Evolutionary conservation across 305 asterid genomes (phyloP).

Genomic region (Fraxinus sp.): DNA sequence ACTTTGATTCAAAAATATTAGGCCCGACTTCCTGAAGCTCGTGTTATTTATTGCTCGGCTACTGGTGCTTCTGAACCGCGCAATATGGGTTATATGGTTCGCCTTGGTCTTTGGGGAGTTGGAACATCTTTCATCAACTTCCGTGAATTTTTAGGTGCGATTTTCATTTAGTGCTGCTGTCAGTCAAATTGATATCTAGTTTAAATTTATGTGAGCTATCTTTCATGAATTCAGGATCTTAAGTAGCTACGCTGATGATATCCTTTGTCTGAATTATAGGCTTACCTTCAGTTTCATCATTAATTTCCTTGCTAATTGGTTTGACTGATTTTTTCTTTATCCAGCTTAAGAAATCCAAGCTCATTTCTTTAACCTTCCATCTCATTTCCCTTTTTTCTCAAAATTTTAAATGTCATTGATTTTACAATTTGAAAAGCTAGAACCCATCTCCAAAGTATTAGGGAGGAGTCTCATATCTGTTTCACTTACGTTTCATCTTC

Average conservation of each 20-base stretch:
- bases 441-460: background rate
- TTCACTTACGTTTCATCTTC: background rate
- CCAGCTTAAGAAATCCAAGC: background rate
- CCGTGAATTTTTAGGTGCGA: conserved; percentile 80
- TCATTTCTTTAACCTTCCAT: conserved; percentile 11
- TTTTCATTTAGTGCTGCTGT: conserved; percentile 25
- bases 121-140: conserved; percentile 88
- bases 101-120: conserved; percentile 99
- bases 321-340: background rate
- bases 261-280: conserved; percentile 13
- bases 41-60: conserved; percentile 94
- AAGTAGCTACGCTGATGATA: background rate
- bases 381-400: conserved; percentile 6
- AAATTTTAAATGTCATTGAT: background rate
- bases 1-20: conserved; percentile 40
- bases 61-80: conserved; percentile 99
- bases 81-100: conserved; percentile 98
- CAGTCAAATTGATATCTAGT: conserved; percentile 14
- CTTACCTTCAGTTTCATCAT: conserved; percentile 4
- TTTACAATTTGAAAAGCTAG: background rate
- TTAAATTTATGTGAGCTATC: background rate
- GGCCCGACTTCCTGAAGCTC: conserved; percentile 99
- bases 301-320: conserved; percentile 4
- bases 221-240: background rate
- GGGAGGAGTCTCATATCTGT: background rate